Conservation (phyloP, 352 stramenopile species). For the Pythium utonaiense region DNA sequence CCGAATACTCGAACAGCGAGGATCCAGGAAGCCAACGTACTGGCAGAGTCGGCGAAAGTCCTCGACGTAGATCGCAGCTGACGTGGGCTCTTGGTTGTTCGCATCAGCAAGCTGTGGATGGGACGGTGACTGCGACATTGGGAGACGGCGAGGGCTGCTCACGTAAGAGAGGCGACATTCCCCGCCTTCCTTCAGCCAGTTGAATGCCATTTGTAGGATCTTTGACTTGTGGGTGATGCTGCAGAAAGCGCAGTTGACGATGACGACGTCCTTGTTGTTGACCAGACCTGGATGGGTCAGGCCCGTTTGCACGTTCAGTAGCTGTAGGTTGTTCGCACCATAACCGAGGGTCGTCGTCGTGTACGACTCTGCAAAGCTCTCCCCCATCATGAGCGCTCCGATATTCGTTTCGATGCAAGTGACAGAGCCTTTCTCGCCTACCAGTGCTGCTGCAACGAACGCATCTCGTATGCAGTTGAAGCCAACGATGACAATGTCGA, state of each 20-base stretch:
- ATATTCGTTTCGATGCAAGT: constrained; percentile 37
- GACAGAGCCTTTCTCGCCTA: constrained; percentile 38
- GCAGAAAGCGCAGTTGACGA: constrained; percentile 54
- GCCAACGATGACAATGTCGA: constrained; percentile 41
- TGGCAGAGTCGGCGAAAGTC: constrained; percentile 46
- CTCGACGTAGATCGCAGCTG: constrained; percentile 30
- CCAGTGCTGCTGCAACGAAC: constrained; percentile 35
- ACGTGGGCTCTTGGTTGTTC: neutral
- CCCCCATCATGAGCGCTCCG: constrained; percentile 6
- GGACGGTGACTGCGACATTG: neutral
- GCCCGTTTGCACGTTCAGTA: constrained; percentile 7
- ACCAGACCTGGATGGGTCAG: neutral
- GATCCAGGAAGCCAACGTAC: constrained; percentile 29
- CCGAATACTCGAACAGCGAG: constrained; percentile 11
- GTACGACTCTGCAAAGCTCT: constrained; percentile 2
- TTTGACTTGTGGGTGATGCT: constrained; percentile 23
- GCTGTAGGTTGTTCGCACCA: constrained; percentile 29
- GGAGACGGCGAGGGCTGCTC: constrained; percentile 11
- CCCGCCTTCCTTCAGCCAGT: constrained; percentile 41
- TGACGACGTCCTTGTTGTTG: constrained; percentile 23
- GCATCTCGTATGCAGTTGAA: constrained; percentile 41
- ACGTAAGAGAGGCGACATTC: constrained; percentile 35
- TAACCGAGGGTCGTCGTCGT: constrained; percentile 25
- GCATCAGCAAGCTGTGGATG: neutral
- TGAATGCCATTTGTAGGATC: constrained; percentile 31